Evolutionary conservation across 176 grass and related monocot species (phyloP), one percentile per base, ranked within the genome.

Genomic region (Aegilops speltoides): DNA sequence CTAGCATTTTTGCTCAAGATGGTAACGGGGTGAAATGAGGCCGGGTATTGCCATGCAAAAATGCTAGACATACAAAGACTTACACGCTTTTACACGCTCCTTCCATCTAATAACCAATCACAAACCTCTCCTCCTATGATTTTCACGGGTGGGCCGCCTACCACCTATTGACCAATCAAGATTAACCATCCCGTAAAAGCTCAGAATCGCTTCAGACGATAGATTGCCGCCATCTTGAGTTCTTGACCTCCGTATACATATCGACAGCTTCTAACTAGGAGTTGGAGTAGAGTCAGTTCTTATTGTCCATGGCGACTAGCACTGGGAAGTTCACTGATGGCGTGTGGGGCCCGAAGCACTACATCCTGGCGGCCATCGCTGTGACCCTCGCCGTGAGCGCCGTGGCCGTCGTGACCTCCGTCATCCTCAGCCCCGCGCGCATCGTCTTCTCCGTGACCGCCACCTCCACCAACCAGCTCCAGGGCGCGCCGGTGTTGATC

Each of bases 361-460:
- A 81, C 79, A 69, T 82, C 79, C 28, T 69, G 19, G 64, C 64
- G 20, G 79, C 64, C 65, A n/a, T 52, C 11, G 63, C 19, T 17
- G 41, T 22, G 8, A 82, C 64, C 64, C 26, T 82, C 28, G 3
- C 7, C 11, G 43, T 14, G 26, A 82, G 64, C 79, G 20, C 26
- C 43, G 64, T 82, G 10, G 64, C 66, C 43, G 33, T 69, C 43
- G 19, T 82, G 28, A 54, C 22, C 43, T 69, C 79, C 64, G 31
- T 31, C 31, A 31, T 31, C 31, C 43, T 82, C 79, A 62, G 82
- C 52, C 82, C 82, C 32, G 52, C 68, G n/a, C 33, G 25, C 8
- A 28, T 83, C 68, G 10, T 0, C 54, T 73, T 83, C 52, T 73
- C 23, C 23, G 68, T 83, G 68, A 73, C 68, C 34, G 68, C 19